Conservation (phyloP, 2,329 filamentous ascomycete species). For the Fusarium beomiforme region DNA sequence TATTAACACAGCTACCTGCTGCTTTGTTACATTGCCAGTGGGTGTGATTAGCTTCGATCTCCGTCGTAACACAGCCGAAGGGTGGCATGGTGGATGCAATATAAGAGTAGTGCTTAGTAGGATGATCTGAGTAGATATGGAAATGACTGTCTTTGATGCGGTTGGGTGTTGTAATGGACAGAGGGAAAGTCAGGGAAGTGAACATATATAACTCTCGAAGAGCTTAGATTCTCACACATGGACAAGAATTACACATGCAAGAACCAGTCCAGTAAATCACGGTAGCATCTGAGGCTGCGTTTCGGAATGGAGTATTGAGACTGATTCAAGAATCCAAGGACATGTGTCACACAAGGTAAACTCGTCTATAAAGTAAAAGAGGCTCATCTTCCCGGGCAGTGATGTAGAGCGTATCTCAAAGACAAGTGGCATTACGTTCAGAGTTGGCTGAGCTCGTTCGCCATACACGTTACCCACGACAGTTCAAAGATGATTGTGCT, state of each 20-base stretch:
- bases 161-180: too few relatives aligned
- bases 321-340: background rate
- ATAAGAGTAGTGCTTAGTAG: fast-evolving
- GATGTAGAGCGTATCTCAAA: too few relatives aligned
- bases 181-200: fast-evolving
- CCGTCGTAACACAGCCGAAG: background rate
- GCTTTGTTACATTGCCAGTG: fast-evolving
- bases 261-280: fast-evolving
- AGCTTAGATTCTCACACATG: fast-evolving
- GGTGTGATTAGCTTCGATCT: background rate
- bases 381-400: fast-evolving
- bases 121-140: fast-evolving
- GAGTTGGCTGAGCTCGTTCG: too few relatives aligned
- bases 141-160: fast-evolving
- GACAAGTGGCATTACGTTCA: too few relatives aligned
- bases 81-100: background rate
- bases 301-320: background rate
- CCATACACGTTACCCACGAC: too few relatives aligned
- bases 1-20: fast-evolving
- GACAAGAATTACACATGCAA: background rate
- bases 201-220: background rate
- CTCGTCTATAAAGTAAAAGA: fast-evolving
- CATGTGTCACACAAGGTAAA: background rate
- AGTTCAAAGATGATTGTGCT: too few relatives aligned
- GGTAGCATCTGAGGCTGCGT: fast-evolving